Evolutionary conservation across 2,329 filamentous ascomycete species (phyloP), one percentile per base, ranked within the genome.

Genomic region (Botrytis tulipae): DNA sequence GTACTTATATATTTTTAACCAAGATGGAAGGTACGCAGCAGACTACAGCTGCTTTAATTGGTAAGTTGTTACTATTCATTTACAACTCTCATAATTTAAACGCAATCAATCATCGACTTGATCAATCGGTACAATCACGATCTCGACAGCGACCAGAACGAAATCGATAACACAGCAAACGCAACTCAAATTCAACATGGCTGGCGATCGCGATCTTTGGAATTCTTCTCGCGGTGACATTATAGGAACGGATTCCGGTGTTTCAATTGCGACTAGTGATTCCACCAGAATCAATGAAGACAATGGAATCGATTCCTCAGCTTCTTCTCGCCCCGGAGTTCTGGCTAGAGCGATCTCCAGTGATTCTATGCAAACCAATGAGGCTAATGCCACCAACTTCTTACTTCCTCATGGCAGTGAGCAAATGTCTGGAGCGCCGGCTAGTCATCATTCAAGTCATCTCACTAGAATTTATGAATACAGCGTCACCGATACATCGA

Each of bases 21-120:
- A 67, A 29, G 60, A 80, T 80, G 79, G 79, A 80, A 72, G 75
- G 76, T 22, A 67, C 71, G 5, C 76, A 80, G 68, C 78, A 73
- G 32, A 80, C 79, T 16, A 78, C 78, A 9, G 76, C 42, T 51
- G 75, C 74, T 73, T 72, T 80, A 60, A 74, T 78, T 72, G 79
- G 79, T 80, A 79, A 76, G 77, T 75, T 42, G 35, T 8, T 20
- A 44, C 61, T 73, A 61, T 73, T 74, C 60, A 51, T 65, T 61
- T 60, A 51, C 73, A 65, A 54, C 48, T n/a, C 32, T 7, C 40
- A 57, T 48, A 25, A 40, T 29, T 54, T 29, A 18, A 40, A 40
- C 65, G 40, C 35, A 57, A 42, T 29, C 60, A 70, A 67, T 61
- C 44, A 37, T 35, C 51, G 20, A 37, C 16, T 62, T 57, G 4